A percentile compares a stretch with the other conserved stretches of the same genome.
Evolutionary conservation across 2,329 filamentous ascomycete genomes (phyloP).

Genomic region (Nemania bipapillata): DNA sequence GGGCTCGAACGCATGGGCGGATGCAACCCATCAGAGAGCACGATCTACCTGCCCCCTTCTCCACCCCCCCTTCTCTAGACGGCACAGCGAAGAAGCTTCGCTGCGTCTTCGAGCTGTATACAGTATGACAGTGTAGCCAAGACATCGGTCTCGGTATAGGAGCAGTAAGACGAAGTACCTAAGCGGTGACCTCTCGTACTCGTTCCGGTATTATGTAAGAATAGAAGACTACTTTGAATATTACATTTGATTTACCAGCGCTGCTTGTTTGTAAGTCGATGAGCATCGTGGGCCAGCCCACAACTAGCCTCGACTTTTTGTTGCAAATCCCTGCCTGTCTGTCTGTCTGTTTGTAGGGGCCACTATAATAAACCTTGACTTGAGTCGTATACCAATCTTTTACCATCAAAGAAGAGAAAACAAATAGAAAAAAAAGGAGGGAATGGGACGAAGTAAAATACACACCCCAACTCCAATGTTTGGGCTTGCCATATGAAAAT

Average conservation of each 20-base stretch:
- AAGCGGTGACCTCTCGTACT: background rate
- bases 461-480: constrained; percentile 27
- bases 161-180: background rate
- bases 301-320: constrained; percentile 8
- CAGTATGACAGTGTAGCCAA: background rate
- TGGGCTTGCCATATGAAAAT: background rate
- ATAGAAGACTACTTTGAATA: background rate
- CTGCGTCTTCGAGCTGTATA: background rate
- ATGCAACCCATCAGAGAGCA: background rate
- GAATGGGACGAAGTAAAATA: background rate
- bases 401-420: background rate
- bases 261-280: constrained; percentile 7
- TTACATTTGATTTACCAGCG: constrained; percentile 17
- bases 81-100: constrained; percentile 17
- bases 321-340: background rate
- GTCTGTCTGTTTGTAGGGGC: no score
- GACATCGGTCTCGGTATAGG: background rate
- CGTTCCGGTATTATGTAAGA: background rate
- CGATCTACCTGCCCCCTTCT: background rate
- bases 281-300: constrained; percentile 26
- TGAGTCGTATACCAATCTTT: constrained; percentile 34
- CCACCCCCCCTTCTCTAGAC: background rate
- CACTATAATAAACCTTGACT: constrained; percentile 14
- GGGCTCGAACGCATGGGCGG: constrained; percentile 6
- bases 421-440: constrained; percentile 4